These are phyloP conservation scores for Setaria italica DNA, from an alignment of 202 grass and related monocot species.

Conservation along the genomic window DNA sequence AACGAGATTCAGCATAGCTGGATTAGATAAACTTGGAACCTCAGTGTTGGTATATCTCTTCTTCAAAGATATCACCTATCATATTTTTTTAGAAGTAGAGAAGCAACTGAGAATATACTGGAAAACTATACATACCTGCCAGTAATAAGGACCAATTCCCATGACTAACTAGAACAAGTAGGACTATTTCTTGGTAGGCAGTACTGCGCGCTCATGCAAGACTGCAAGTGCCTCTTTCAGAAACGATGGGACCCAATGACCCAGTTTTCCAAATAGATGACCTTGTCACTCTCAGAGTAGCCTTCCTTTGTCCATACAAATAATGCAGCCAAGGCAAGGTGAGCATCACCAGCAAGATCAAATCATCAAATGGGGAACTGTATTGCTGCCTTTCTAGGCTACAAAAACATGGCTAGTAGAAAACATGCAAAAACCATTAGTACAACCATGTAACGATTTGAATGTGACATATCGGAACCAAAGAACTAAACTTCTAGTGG, in stretches of 20 bases:
- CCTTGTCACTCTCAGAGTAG: neutral
- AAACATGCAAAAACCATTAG: neutral
- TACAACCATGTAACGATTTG: neutral
- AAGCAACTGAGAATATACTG: too few relatives aligned
- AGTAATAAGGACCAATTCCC: neutral
- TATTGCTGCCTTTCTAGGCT: neutral
- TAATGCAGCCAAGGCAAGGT: neutral
- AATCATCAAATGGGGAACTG: neutral
- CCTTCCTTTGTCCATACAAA: neutral
- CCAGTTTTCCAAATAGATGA: conserved; percentile 10
- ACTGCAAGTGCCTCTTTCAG: neutral
- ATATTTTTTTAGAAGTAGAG: too few relatives aligned
- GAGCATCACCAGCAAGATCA: neutral
- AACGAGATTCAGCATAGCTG: too few relatives aligned
- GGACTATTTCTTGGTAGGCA: neutral
- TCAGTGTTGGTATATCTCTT: too few relatives aligned
- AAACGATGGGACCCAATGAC: neutral
- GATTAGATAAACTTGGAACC: too few relatives aligned
- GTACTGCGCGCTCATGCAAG: neutral
- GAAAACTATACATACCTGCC: too few relatives aligned
- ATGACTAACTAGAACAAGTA: neutral
- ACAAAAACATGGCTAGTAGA: neutral
- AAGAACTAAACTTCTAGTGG: neutral
- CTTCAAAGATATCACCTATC: too few relatives aligned
- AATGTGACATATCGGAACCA: neutral